Evolutionary conservation across 2,329 filamentous ascomycete species (phyloP), one percentile per base, ranked within the genome.

Genomic region (Pezicula neosporulosa): DNA sequence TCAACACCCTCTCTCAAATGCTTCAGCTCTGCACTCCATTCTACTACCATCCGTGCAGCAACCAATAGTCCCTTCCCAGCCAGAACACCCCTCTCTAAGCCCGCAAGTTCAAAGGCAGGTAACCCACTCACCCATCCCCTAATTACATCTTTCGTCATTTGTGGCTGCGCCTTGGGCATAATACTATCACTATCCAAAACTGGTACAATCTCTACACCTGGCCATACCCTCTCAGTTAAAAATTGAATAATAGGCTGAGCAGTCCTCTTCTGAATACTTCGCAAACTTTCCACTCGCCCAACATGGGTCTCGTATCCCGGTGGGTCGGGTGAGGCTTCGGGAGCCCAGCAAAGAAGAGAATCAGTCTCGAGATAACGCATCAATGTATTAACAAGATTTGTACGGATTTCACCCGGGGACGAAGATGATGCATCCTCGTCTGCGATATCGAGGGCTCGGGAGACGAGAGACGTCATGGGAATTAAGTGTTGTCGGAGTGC

Each of bases 341-440:
- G 85, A 16, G 83, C 90, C 89, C 91, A 96, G 79, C 93, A 97
- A 2, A 99, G 82, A 35, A 97, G 73, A 0, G 90, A 92, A 71
- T 99, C 94, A 1, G 94, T 97, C 62, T 91, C 85, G 24, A 99
- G 80, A 69, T 97, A 97, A 44, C 87, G 82, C 77, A 97, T 81
- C 47, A 94, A 72, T 56, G 83, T 85, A 16, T 74, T 76, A 15
- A 87, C 73, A 44, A 97, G 84, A 38, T 79, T 74, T 0, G 78
- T 67, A 35, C 92, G 80, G 36, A 87, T 77, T 21, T 76, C 73
- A 3, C 75, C 76, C 9, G 70, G 58, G 0, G 66, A 67, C 7
- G 51, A 33, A 3, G 53, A 28, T 7, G 55, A 21, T 24, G 54
- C 55, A 59, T 96, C 89, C 59, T 90, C 86, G 18, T 77, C 77